phyloP scores from a whole-genome alignment of 768 basidiomycete species.

The Collybiopsis luxurians region DNA sequence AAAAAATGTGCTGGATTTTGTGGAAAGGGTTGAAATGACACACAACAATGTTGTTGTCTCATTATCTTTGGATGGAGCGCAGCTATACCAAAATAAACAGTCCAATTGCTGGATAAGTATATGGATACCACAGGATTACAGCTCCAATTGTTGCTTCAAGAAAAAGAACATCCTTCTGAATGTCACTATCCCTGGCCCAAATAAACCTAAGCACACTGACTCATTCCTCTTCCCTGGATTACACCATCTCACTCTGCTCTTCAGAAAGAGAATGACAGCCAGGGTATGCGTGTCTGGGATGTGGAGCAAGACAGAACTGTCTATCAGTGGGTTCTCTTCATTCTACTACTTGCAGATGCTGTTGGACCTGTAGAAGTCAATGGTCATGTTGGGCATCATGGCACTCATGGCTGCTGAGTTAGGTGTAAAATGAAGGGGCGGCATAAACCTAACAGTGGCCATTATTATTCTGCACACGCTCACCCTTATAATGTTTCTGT shows the following conservation, averaged over 20 bases:
- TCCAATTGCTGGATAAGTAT: conserved; percentile 38
- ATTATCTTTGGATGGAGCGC: conserved; percentile 36
- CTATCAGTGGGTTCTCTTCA: conserved; percentile 8
- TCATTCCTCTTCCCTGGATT: conserved; percentile 28
- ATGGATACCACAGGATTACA: not conserved
- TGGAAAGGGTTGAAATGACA: not conserved
- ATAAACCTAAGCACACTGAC: conserved; percentile 27
- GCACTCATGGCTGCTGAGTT: conserved; percentile 24
- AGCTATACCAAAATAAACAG: conserved; percentile 36
- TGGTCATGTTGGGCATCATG: conserved; percentile 28
- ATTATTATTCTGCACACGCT: conserved; percentile 8
- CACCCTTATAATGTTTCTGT: not conserved
- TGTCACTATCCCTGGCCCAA: conserved; percentile 21
- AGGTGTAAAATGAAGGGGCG: conserved; percentile 24
- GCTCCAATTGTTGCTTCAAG: conserved; percentile 6
- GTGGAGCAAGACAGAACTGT: not conserved
- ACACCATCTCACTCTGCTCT: conserved; percentile 26
- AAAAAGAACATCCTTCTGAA: conserved; percentile 12
- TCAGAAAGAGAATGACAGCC: conserved; percentile 15
- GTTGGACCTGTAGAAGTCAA: conserved; percentile 16
- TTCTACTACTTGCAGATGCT: conserved; percentile 14
- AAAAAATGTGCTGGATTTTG: conserved; percentile 20
- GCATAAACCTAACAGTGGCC: conserved; percentile 16
- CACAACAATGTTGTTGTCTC: conserved; percentile 17
- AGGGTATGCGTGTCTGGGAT: conserved; percentile 28